Evolutionary conservation across 2,329 filamentous ascomycete genomes (phyloP).

Genomic region (Colletotrichum eleusines): DNA sequence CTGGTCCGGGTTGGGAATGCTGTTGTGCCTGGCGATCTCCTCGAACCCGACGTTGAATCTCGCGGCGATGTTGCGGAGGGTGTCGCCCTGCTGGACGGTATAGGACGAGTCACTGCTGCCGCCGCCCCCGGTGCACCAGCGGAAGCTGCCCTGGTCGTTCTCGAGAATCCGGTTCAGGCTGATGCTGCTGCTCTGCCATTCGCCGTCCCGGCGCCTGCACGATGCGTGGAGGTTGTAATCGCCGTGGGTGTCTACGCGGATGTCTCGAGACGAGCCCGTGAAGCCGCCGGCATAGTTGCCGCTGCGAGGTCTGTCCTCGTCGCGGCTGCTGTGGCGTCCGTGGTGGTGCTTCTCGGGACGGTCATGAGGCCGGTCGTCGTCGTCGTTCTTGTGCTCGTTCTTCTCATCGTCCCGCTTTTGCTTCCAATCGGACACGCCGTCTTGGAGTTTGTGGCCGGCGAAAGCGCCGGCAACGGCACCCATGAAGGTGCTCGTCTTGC

Average conservation of each 20-base stretch:
- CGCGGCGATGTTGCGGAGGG: conserved; percentile 54
- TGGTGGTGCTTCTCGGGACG: conserved; percentile 39
- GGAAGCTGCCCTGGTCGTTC: conserved; percentile 54
- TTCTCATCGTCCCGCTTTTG: conserved; percentile 56
- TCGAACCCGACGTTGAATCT: conserved; percentile 51
- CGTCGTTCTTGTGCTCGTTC: conserved; percentile 44
- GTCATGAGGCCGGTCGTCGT: conserved; percentile 18
- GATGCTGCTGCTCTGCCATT: conserved; percentile 50
- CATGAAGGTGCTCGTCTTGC: conserved; percentile 53
- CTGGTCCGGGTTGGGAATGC: conserved; percentile 55
- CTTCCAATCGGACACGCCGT: conserved; percentile 55
- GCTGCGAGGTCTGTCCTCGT: conserved; percentile 43
- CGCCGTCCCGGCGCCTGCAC: conserved; percentile 51
- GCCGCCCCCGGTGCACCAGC: conserved; percentile 47
- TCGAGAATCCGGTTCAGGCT: conserved; percentile 52
- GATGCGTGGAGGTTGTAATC: conserved; percentile 52
- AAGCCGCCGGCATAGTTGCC: conserved; percentile 48
- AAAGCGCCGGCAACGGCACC: conserved; percentile 57
- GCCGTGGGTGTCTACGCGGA: conserved; percentile 50
- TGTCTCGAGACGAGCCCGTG: conserved; percentile 51
- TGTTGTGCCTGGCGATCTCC: conserved; percentile 55
- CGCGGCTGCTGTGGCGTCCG: conserved; percentile 31
- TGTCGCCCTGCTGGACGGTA: conserved; percentile 57
- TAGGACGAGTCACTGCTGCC: conserved; percentile 45
- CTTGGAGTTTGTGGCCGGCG: conserved; percentile 57